Evolutionary conservation across 2,329 filamentous ascomycete species (phyloP).

Genomic region (Apiospora aurea): DNA sequence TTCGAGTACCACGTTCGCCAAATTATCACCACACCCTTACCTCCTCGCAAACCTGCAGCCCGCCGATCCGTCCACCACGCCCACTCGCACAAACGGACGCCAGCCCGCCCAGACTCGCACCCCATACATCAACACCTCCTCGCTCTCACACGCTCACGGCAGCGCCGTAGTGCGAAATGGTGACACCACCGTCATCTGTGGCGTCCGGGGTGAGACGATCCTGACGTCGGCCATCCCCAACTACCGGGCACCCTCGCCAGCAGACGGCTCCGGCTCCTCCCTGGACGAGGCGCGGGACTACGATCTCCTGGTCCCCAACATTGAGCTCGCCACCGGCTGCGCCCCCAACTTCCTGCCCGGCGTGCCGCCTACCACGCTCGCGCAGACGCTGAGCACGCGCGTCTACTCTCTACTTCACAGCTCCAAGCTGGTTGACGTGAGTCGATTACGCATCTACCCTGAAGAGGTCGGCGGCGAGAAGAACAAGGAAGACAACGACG

Average conservation of each 20-base stretch:
- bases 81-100: conserved; percentile 84
- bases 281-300: conserved; percentile 62
- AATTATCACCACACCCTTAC: conserved; percentile 87
- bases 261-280: conserved; percentile 44
- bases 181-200: conserved; percentile 94
- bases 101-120: conserved; percentile 71
- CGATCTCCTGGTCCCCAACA: conserved; percentile 88
- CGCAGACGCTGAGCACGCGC: conserved; percentile 84
- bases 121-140: conserved; percentile 81
- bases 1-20: conserved; percentile 78
- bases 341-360: conserved; percentile 86
- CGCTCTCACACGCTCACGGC: conserved; percentile 87
- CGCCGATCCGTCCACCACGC: conserved; percentile 53
- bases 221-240: conserved; percentile 76
- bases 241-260: conserved; percentile 55
- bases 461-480: conserved; percentile 42
- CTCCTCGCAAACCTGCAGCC: conserved; percentile 87
- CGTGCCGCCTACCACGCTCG: conserved; percentile 78
- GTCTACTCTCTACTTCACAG: conserved; percentile 79
- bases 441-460: conserved; percentile 75
- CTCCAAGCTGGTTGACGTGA: conserved; percentile 69
- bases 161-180: conserved; percentile 88
- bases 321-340: conserved; percentile 90
- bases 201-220: conserved; percentile 86
- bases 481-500: conserved; percentile 35